Percentiles rank a stretch among this genome's conserved stretches.
Evolutionary conservation across 73 alveolate genomes (phyloP).

Genomic region (Uronychia binucleata): DNA sequence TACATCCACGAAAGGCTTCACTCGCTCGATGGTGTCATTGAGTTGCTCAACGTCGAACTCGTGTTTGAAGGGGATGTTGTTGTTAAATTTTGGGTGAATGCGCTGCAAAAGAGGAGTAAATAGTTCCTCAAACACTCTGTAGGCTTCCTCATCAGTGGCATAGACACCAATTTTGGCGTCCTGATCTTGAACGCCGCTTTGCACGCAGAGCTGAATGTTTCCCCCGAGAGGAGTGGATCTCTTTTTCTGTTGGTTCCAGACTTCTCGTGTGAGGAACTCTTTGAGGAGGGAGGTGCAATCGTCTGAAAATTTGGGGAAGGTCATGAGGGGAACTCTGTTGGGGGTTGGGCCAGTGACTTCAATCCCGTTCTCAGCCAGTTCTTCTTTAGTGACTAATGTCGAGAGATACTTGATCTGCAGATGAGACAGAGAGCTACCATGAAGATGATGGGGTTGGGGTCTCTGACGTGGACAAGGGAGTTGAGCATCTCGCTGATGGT

Average conservation of each 20-base stretch:
- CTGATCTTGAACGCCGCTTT: conserved; percentile 44
- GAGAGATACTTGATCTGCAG: conserved; percentile 67
- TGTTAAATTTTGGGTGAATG: conserved; percentile 53
- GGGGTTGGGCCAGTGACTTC: conserved; percentile 57
- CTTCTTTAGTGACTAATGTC: conserved; percentile 46
- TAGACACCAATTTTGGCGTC: conserved; percentile 38
- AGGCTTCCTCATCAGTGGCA: conserved; percentile 68
- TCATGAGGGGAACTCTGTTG: conserved; percentile 43
- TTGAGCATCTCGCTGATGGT: conserved; percentile 70
- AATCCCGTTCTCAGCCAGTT: conserved; percentile 54
- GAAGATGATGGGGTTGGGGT: conserved; percentile 66
- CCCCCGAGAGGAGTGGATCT: conserved; percentile 32
- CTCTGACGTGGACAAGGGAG: conserved; percentile 71
- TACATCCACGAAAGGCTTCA: not conserved
- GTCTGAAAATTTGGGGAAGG: conserved; percentile 54
- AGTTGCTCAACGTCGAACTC: conserved; percentile 25
- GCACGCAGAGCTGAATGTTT: conserved; percentile 37
- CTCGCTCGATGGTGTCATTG: conserved; percentile 12
- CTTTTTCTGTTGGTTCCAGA: conserved; percentile 44
- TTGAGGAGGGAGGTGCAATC: conserved; percentile 57
- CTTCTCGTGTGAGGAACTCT: conserved; percentile 43
- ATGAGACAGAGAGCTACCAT: conserved; percentile 28
- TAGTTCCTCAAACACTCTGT: conserved; percentile 41
- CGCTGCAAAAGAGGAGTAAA: conserved; percentile 52
- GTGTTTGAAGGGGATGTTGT: conserved; percentile 34